phyloP scores from a whole-genome alignment of 352 stramenopile genomes.

The Albugo candida region DNA sequence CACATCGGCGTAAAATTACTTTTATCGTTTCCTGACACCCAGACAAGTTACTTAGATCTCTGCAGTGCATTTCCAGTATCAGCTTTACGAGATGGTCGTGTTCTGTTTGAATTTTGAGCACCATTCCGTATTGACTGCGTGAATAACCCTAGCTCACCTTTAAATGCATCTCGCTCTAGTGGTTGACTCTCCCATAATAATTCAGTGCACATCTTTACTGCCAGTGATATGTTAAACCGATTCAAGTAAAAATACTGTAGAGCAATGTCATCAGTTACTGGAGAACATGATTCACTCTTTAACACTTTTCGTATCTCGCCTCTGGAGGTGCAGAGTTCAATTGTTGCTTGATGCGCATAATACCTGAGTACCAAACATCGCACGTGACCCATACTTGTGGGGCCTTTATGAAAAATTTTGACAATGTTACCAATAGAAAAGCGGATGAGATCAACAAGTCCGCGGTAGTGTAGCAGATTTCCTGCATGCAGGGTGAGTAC shows the following conservation, averaged over 20 bases:
- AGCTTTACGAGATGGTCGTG: too few relatives aligned
- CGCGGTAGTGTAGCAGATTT: constrained; percentile 31
- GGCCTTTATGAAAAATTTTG: constrained; percentile 22
- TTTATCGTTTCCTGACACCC: too few relatives aligned
- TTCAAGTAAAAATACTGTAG: constrained; percentile 38
- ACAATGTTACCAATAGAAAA: constrained; percentile 55
- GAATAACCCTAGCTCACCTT: constrained; percentile 31
- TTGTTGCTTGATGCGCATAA: constrained; percentile 13
- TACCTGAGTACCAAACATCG: constrained; percentile 43
- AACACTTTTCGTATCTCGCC: constrained; percentile 21
- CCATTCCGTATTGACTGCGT: constrained; percentile 7
- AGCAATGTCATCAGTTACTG: constrained; percentile 45
- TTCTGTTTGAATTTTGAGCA: too few relatives aligned
- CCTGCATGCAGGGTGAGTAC: constrained; percentile 20
- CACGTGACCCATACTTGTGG: constrained; percentile 24
- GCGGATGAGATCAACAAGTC: constrained; percentile 28
- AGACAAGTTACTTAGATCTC: too few relatives aligned
- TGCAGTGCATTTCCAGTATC: too few relatives aligned
- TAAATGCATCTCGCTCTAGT: constrained; percentile 39
- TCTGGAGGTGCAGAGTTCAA: constrained; percentile 38
- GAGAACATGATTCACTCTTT: constrained; percentile 42
- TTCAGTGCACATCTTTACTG: constrained; percentile 27
- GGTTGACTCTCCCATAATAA: constrained; percentile 23
- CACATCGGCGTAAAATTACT: too few relatives aligned
- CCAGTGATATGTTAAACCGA: constrained; percentile 52